A percentile compares a stretch with the other conserved stretches of the same genome.
Conservation (phyloP, 2,329 filamentous ascomycete species). For the Curvularia verruculosa region DNA sequence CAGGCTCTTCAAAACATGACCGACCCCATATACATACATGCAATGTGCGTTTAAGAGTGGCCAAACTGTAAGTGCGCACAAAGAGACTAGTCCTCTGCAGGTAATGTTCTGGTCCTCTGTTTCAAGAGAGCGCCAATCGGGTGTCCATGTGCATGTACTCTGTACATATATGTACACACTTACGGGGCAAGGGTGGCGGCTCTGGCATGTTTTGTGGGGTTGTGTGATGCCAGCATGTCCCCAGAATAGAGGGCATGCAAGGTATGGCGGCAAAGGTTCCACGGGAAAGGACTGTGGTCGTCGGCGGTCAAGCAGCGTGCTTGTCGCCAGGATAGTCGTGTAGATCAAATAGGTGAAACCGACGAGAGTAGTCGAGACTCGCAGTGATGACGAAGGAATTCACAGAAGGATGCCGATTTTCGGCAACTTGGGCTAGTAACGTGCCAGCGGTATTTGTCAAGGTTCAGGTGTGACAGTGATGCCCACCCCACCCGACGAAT, state of each 20-base stretch:
- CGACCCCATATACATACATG: no score
- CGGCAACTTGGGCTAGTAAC: constrained; percentile 9
- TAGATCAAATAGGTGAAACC: constrained; percentile 10
- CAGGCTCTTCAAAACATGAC: no score
- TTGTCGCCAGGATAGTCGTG: neutral
- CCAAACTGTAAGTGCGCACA: neutral
- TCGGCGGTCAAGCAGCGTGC: neutral
- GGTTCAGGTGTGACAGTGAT: constrained; percentile 1
- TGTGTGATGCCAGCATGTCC: neutral
- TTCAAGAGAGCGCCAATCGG: neutral
- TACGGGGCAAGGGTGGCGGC: neutral
- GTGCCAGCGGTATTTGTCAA: constrained; percentile 5
- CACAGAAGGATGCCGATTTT: no score
- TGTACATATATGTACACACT: no score
- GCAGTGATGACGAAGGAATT: constrained; percentile 1
- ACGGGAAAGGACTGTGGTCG: neutral
- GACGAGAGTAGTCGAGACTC: constrained; percentile 3
- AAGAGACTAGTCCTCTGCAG: neutral
- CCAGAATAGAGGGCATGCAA: constrained; percentile 4
- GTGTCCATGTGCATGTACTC: no score
- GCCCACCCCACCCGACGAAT: neutral
- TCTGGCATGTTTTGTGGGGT: neutral
- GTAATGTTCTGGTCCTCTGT: neutral
- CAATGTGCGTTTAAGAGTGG: neutral
- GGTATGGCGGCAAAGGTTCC: neutral